Evolutionary conservation across 2,329 filamentous ascomycete genomes (phyloP).

Genomic region (Epichloe glyceriae): DNA sequence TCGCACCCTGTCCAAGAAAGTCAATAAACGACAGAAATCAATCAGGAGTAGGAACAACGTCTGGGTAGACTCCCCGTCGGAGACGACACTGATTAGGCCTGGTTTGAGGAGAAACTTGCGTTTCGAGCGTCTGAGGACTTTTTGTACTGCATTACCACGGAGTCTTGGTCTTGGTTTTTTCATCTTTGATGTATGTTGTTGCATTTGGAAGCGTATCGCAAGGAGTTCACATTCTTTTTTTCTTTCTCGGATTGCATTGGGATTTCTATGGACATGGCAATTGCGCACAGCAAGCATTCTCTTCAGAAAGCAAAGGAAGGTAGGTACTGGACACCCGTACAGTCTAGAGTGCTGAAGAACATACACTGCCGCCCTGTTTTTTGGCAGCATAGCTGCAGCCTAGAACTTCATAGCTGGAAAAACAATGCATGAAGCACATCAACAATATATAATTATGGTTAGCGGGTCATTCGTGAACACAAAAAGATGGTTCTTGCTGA

Average conservation of each 20-base stretch:
- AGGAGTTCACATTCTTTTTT: constrained; percentile 6
- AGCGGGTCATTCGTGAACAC: no score
- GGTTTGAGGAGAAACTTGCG: background rate
- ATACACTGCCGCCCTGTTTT: background rate
- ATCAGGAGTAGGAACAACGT: constrained; percentile 14
- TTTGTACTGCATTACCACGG: background rate
- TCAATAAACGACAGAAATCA: constrained; percentile 18
- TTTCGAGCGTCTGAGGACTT: background rate
- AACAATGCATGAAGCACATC: background rate
- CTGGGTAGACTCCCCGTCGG: constrained; percentile 23
- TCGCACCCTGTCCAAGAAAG: constrained; percentile 16
- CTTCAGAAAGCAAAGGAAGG: background rate
- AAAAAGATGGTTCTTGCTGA: no score
- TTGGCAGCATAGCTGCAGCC: background rate
- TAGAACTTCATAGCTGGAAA: background rate
- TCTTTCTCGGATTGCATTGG: constrained; percentile 3
- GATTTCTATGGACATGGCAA: background rate
- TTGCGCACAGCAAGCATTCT: background rate
- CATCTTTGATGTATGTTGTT: constrained; percentile 7
- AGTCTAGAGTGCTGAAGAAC: background rate
- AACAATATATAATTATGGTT: no score
- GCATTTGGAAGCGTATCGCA: constrained; percentile 5
- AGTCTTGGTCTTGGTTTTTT: constrained; percentile 3
- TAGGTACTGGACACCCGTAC: background rate
- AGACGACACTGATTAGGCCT: constrained; percentile 22